These are phyloP conservation scores for Pythium coloratum DNA, from an alignment of 352 stramenopile genomes.

Conservation along the genomic window DNA sequence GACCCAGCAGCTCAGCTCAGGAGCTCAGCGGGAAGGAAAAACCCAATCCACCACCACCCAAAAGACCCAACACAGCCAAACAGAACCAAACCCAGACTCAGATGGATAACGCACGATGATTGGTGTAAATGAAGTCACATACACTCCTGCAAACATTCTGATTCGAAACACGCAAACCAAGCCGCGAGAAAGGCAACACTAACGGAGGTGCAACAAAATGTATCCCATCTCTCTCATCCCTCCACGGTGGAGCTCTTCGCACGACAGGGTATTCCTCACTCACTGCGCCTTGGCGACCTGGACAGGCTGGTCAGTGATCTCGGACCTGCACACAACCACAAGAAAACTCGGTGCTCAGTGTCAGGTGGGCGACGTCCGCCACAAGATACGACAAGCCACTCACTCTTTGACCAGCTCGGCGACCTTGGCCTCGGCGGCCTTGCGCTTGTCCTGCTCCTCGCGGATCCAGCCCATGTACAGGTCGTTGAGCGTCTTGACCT, in stretches of 20 bases:
- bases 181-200: neutral
- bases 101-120: neutral
- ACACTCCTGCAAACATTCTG: constrained; percentile 18
- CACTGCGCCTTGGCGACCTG: constrained; percentile 25
- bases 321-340: constrained; percentile 19
- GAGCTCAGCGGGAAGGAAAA: constrained; percentile 2
- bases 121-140: neutral
- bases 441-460: constrained; percentile 77
- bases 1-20: constrained; percentile 3
- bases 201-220: neutral
- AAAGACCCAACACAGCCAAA: neutral
- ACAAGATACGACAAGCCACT: constrained; percentile 3
- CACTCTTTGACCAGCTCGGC: constrained; percentile 35
- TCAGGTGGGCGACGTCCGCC: neutral
- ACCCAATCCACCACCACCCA: neutral
- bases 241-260: too few species aligned
- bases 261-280: neutral
- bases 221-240: neutral
- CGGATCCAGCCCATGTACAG: constrained; percentile 86
- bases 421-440: constrained; percentile 61
- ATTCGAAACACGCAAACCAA: constrained; percentile 5
- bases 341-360: constrained; percentile 19
- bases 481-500: constrained; percentile 79
- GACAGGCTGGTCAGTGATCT: constrained; percentile 9
- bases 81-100: neutral